Percentiles rank a stretch among this genome's conserved stretches.
Evolutionary conservation across 345 rosid genomes (phyloP).

Genomic region (Eucalyptus regnans): DNA sequence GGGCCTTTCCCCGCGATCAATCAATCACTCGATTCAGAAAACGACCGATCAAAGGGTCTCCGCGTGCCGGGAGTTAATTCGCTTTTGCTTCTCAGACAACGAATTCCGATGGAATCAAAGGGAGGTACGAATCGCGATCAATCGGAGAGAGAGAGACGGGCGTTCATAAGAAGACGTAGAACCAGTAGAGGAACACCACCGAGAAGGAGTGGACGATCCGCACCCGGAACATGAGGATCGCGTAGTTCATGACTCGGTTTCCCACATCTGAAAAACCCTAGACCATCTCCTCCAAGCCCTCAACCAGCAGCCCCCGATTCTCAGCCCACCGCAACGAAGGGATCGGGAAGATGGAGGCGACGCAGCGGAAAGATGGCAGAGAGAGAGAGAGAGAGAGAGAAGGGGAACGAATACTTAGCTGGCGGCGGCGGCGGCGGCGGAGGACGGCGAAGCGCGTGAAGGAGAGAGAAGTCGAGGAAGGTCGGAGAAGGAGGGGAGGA

Average conservation of each 20-base stretch:
- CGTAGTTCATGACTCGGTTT: conserved; percentile 27
- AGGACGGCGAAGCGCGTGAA: too few relatives aligned
- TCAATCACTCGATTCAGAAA: not conserved
- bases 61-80: too few relatives aligned
- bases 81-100: not conserved
- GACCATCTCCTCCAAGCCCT: not conserved
- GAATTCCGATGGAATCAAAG: not conserved
- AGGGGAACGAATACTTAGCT: not conserved
- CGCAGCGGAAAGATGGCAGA: not conserved
- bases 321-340: not conserved
- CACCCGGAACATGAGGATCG: conserved; percentile 53
- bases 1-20: not conserved
- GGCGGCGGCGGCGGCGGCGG: not conserved
- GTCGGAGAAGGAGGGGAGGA: rapidly evolving
- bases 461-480: not conserved
- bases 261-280: not conserved
- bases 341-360: not conserved
- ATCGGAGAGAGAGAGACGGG: not conserved
- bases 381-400: not conserved
- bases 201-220: conserved; percentile 85
- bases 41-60: not conserved
- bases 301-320: not conserved
- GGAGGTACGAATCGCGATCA: not conserved
- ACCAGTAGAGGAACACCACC: conserved; percentile 88
- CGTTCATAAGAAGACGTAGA: conserved; percentile 67